Evolutionary conservation across 306 rosid genomes (phyloP).

Genomic region (Begonia fuchsioides): DNA sequence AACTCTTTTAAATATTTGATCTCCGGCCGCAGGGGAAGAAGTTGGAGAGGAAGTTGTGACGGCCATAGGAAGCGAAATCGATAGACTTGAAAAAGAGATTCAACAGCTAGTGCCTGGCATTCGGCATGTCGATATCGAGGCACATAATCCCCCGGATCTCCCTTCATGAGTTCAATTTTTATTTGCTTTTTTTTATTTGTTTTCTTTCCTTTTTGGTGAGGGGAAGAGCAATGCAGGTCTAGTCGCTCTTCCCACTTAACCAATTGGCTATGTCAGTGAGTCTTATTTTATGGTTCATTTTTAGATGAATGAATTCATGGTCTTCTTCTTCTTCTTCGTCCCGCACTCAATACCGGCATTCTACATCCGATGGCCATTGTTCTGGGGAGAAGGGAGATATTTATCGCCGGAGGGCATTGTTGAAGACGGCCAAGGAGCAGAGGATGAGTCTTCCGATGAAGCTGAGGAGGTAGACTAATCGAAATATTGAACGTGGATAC

Average conservation of each 20-base stretch:
- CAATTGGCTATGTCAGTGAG: no score
- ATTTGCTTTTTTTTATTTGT: background rate
- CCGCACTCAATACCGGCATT: no score
- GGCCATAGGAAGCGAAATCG: slow-evolving; percentile 94
- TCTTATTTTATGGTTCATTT: no score
- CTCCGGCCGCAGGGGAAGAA: slow-evolving; percentile 62
- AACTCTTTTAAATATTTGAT: slow-evolving; percentile 1
- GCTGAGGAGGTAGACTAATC: background rate
- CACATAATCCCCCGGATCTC: slow-evolving; percentile 58
- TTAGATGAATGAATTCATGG: no score
- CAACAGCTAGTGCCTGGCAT: slow-evolving; percentile 88
- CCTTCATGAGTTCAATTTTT: background rate
- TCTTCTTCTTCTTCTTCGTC: no score
- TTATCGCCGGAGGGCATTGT: background rate
- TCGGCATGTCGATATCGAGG: slow-evolving; percentile 92
- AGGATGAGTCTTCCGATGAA: background rate
- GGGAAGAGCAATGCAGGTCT: no score
- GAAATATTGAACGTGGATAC: no score
- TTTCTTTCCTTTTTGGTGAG: no score
- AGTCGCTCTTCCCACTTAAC: no score
- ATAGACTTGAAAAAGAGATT: slow-evolving; percentile 89
- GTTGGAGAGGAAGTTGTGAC: slow-evolving; percentile 99
- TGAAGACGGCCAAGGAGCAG: background rate
- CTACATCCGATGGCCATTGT: slow-evolving; percentile 12
- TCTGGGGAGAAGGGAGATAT: background rate